Percentiles rank a stretch among this genome's conserved stretches.
phyloP scores from a whole-genome alignment of 2,329 filamentous ascomycete genomes.

The Epichloe typhina region DNA sequence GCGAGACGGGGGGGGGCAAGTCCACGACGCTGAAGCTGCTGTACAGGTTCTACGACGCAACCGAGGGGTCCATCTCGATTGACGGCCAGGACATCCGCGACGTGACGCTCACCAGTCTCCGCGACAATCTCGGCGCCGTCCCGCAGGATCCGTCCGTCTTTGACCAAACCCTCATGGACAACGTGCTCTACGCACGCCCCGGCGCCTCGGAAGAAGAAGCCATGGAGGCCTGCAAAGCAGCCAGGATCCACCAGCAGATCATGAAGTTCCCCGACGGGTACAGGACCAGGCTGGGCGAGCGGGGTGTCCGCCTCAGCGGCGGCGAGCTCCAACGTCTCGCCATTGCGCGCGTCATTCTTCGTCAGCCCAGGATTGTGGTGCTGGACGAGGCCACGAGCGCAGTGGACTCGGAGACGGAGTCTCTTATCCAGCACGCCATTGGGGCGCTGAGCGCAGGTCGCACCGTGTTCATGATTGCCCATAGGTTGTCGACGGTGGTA shows the following conservation, averaged over 20 bases:
- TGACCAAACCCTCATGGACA: slow-evolving; percentile 50
- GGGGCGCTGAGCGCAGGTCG: slow-evolving; percentile 30
- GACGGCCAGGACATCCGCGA: slow-evolving; percentile 47
- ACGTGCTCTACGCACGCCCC: slow-evolving; percentile 48
- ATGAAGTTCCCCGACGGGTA: slow-evolving; percentile 40
- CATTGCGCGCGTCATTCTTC: slow-evolving; percentile 26
- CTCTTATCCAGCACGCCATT: slow-evolving; percentile 31
- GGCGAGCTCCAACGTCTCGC: slow-evolving; percentile 38
- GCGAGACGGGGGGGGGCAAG: slow-evolving; percentile 51
- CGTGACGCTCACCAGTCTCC: slow-evolving; percentile 43
- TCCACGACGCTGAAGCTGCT: slow-evolving; percentile 49
- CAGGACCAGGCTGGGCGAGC: slow-evolving; percentile 32
- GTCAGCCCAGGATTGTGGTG: slow-evolving; percentile 17
- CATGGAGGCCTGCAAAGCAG: slow-evolving; percentile 45
- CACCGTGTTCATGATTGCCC: slow-evolving; percentile 39
- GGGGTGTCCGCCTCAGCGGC: slow-evolving; percentile 35
- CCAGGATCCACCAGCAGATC: slow-evolving; percentile 53
- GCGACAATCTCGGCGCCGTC: slow-evolving; percentile 47
- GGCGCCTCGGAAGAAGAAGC: slow-evolving; percentile 49
- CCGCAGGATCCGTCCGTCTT: slow-evolving; percentile 53
- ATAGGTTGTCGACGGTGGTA: slow-evolving; percentile 27
- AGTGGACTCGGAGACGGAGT: slow-evolving; percentile 31
- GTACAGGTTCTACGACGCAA: slow-evolving; percentile 46
- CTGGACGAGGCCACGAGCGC: slow-evolving; percentile 40
- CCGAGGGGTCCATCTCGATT: slow-evolving; percentile 38